A percentile compares a stretch with the other conserved stretches of the same genome.
These are phyloP conservation scores for Aspergillus calidoustus DNA, from an alignment of 2,329 filamentous ascomycete genomes.

Conservation along the genomic window DNA sequence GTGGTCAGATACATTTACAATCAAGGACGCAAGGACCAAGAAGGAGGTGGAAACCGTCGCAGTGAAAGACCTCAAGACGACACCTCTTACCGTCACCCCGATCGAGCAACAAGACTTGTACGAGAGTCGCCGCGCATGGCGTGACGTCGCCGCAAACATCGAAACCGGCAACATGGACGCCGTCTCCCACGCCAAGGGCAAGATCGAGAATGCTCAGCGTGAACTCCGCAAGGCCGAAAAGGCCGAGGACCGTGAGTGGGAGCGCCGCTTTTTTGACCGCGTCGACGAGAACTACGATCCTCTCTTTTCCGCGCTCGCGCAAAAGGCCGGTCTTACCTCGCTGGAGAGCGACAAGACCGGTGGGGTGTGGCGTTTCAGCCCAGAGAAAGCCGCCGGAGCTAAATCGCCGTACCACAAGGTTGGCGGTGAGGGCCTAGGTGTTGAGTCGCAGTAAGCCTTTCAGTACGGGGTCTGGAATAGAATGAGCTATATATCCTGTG, in stretches of 20 bases:
- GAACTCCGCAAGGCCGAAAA: constrained; percentile 75
- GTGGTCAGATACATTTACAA: constrained; percentile 83
- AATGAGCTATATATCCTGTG: not conserved
- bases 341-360: constrained; percentile 69
- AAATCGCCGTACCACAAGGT: constrained; percentile 49
- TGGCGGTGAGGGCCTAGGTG: constrained; percentile 46
- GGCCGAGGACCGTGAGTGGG: constrained; percentile 76
- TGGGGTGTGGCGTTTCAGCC: constrained; percentile 72
- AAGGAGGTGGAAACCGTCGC: constrained; percentile 63
- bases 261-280: constrained; percentile 76
- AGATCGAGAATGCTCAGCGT: constrained; percentile 88
- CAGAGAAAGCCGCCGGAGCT: constrained; percentile 53
- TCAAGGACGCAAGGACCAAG: constrained; percentile 68
- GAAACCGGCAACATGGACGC: constrained; percentile 81
- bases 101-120: constrained; percentile 82
- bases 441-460: constrained; percentile 16
- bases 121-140: constrained; percentile 87
- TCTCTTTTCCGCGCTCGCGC: constrained; percentile 49
- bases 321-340: constrained; percentile 43
- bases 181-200: constrained; percentile 77
- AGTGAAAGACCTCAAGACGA: constrained; percentile 61
- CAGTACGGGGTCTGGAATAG: not conserved
- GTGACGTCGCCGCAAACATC: constrained; percentile 81
- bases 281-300: constrained; percentile 42
- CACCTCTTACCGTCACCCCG: constrained; percentile 71